Evolutionary conservation across 371 early-diverging fungal species (phyloP).

Genomic region (Circinella minor): DNA sequence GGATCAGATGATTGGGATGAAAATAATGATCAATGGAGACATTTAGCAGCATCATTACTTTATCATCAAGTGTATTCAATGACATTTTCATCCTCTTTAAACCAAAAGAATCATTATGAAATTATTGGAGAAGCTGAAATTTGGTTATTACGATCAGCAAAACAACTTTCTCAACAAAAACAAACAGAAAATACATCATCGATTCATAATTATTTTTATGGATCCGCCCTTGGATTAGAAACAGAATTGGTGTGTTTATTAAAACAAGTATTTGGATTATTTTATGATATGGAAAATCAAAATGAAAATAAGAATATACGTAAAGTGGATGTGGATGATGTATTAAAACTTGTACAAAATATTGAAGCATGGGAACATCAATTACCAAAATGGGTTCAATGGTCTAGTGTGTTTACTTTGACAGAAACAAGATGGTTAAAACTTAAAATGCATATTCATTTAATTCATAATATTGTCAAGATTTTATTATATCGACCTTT

Average conservation of each 20-base stretch:
- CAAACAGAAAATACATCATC: too few species aligned
- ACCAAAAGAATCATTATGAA: too few species aligned
- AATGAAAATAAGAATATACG: conserved; percentile 12
- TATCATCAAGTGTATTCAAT: conserved; percentile 6
- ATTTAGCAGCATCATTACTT: conserved; percentile 8
- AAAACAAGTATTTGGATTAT: conserved; percentile 14
- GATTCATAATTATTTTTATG: background rate
- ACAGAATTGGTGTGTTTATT: conserved; percentile 13
- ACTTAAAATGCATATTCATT: conserved; percentile 33
- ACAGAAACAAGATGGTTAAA: background rate
- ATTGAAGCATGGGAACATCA: conserved; percentile 46
- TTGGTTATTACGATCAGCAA: conserved; percentile 14
- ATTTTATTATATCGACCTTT: conserved; percentile 49
- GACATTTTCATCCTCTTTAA: background rate
- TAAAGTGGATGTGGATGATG: conserved; percentile 53
- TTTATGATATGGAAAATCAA: conserved; percentile 6
- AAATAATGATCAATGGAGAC: background rate
- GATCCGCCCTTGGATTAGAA: conserved; percentile 7
- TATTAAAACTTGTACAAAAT: conserved; percentile 43
- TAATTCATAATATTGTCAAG: conserved; percentile 41
- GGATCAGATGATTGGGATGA: background rate
- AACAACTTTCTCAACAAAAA: background rate
- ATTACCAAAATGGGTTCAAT: conserved; percentile 36
- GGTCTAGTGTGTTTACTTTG: background rate
- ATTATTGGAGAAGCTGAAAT: conserved; percentile 8